phyloP scores from a whole-genome alignment of 805 yeast species.

The Clavispora fructus region DNA sequence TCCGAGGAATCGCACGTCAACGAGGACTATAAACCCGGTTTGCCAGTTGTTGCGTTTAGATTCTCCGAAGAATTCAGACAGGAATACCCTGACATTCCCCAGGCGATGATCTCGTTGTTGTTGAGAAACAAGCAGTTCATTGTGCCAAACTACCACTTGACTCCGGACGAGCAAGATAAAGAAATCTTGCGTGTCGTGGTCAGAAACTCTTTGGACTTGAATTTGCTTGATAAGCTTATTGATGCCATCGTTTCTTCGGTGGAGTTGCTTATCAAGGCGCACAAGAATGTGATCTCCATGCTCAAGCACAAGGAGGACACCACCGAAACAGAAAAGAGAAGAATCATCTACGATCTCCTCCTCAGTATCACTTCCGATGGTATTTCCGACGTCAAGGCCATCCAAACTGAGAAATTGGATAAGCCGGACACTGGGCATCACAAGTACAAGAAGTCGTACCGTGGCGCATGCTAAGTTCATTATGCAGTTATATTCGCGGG shows the following conservation, averaged over 20 bases:
- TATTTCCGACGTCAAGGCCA: constrained; percentile 31
- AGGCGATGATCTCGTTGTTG: constrained; percentile 64
- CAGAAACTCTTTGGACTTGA: constrained; percentile 59
- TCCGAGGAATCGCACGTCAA: constrained; percentile 24
- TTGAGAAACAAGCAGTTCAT: constrained; percentile 75
- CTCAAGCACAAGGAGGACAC: constrained; percentile 11
- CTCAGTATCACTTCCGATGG: constrained; percentile 55
- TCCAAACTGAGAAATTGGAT: constrained; percentile 18
- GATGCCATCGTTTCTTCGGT: constrained; percentile 50
- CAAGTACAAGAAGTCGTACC: constrained; percentile 26
- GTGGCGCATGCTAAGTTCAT: constrained; percentile 30
- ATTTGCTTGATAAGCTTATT: constrained; percentile 41
- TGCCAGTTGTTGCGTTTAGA: constrained; percentile 87
- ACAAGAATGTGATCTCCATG: constrained; percentile 32
- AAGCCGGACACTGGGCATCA: constrained; percentile 17
- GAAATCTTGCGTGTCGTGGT: constrained; percentile 86
- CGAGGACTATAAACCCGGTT: constrained; percentile 59
- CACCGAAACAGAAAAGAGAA: constrained; percentile 21
- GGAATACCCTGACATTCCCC: constrained; percentile 77
- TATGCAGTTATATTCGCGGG: not conserved
- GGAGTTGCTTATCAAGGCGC: constrained; percentile 48
- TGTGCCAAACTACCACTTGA: constrained; percentile 83
- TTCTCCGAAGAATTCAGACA: constrained; percentile 54
- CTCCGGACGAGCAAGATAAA: constrained; percentile 47
- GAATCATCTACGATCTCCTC: constrained; percentile 44